A percentile compares a stretch with the other conserved stretches of the same genome.
These are phyloP conservation scores for Aspergillus pseudoterreus DNA, from an alignment of 2,329 filamentous ascomycete genomes.

Conservation along the genomic window DNA sequence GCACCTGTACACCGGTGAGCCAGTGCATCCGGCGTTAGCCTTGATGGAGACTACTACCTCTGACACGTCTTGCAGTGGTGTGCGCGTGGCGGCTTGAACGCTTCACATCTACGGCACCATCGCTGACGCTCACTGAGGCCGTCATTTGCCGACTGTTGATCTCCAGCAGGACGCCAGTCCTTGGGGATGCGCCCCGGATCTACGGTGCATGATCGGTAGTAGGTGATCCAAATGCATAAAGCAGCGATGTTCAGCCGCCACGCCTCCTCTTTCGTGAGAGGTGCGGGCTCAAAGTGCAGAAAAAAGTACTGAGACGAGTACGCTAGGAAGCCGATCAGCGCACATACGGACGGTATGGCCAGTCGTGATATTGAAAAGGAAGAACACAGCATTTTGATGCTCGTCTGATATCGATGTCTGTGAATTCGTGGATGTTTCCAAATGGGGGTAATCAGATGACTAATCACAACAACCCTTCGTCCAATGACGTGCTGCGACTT, in stretches of 20 bases:
- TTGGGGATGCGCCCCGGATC: slow-evolving; percentile 55
- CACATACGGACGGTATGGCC: slow-evolving; percentile 52
- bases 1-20: slow-evolving; percentile 41
- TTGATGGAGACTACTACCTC: slow-evolving; percentile 39
- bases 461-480: neutral
- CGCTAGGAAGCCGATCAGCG: slow-evolving; percentile 56
- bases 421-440: too few species aligned
- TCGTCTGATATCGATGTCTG: neutral
- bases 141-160: slow-evolving; percentile 17
- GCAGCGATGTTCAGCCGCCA: slow-evolving; percentile 55
- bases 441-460: neutral
- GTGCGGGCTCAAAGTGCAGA: slow-evolving; percentile 49
- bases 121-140: slow-evolving; percentile 31
- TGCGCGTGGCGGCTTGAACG: slow-evolving; percentile 58
- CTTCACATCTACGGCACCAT: slow-evolving; percentile 62
- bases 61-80: slow-evolving; percentile 64
- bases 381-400: slow-evolving; percentile 12
- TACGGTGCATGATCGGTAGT: slow-evolving; percentile 56
- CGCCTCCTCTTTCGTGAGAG: slow-evolving; percentile 48
- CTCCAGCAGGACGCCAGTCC: slow-evolving; percentile 31
- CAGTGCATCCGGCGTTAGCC: neutral
- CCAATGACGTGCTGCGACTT: neutral
- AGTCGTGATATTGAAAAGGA: slow-evolving; percentile 37
- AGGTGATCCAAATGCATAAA: slow-evolving; percentile 55
- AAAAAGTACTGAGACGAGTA: slow-evolving; percentile 60